Conservation (phyloP, 148 eudicot species). For the Limonium bicolor region DNA sequence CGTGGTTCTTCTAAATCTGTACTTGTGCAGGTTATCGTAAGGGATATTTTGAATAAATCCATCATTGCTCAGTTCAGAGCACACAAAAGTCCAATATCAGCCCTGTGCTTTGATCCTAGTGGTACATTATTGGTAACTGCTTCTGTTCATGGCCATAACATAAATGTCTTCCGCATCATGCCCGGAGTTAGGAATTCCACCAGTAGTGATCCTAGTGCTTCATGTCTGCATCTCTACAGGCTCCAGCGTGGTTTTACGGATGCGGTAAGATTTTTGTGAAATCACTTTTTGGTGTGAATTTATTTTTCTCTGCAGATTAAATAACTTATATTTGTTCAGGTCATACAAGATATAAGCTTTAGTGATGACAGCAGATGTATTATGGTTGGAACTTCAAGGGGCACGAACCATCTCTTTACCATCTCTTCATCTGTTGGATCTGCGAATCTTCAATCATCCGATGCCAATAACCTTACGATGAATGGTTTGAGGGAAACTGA, state of each 20-base stretch:
- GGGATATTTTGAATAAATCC: conserved; percentile 52
- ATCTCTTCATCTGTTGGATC: conserved; percentile 75
- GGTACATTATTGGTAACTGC: conserved; percentile 80
- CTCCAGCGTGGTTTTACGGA: conserved; percentile 79
- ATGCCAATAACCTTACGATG: too few species aligned
- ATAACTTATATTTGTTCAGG: conserved; percentile 22
- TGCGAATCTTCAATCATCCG: too few species aligned
- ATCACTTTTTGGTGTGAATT: conserved; percentile 2
- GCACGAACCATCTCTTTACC: conserved; percentile 71
- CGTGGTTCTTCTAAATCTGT: not conserved
- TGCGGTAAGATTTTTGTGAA: conserved; percentile 41
- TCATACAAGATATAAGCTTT: conserved; percentile 79
- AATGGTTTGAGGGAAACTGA: too few species aligned
- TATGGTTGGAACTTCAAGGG: conserved; percentile 66
- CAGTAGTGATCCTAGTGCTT: too few species aligned
- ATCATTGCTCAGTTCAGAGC: conserved; percentile 81
- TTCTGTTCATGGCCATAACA: conserved; percentile 77
- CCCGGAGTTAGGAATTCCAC: too few species aligned
- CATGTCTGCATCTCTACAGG: conserved; percentile 55
- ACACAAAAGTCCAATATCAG: conserved; percentile 63
- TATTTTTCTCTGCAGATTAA: not conserved
- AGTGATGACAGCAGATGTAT: conserved; percentile 73
- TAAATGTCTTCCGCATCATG: conserved; percentile 67
- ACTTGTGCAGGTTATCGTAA: conserved; percentile 53
- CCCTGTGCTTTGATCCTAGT: conserved; percentile 85